Base-by-base conservation (phyloP, 2,329 filamentous ascomycete genomes). In the Periglandula ipomoeae region DNA sequence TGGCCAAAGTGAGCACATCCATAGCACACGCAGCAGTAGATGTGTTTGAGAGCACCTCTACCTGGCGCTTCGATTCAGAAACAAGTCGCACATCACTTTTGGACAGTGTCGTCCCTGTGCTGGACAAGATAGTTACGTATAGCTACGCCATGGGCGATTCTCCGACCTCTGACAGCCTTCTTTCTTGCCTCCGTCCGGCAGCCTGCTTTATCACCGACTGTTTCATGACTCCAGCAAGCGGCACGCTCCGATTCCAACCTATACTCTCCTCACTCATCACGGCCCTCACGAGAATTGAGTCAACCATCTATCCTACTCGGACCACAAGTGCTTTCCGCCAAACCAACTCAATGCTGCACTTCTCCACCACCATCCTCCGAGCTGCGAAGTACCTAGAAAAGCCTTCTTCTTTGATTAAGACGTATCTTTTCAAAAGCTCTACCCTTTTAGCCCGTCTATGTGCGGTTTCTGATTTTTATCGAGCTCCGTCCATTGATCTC, bases 41-140 rank as follows among this genome's bases (percentile, higher is more conserved):
- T 59, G 79, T 94, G 6, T 85, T 94, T 56, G 89, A 95, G 67
- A 93, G 85, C 64, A 87, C 85, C 34, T 79, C 82, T 26, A 89
- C 83, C 5, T 98, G 91, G 93, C 84, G 84, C 56, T 96, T 94
- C 62, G 74, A 78, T 6, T 75, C 78, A 1, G 74, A 81, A 10
- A 71, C 82, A 23, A 84, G 90, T 55, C 81, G 84, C 39, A 78
- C 82, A 45, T 72, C 82, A 49, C 76, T 96, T 44, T 79, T 87
- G 50, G 74, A 76, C 17, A 74, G 75, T 38, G 79, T 95, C 23
- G 76, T 87, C 23, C 75, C 75, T 5, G 77, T 84, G 13, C 83
- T 96, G 60, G 76, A 85, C 54, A 82, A 79, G 41, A 74, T 95
- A 26, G 68, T 96, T 20, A 71, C 76, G 30, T 85, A 84, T 59